These are phyloP conservation scores for Lentinus tigrinus DNA, from an alignment of 768 basidiomycete genomes.

Conservation along the genomic window DNA sequence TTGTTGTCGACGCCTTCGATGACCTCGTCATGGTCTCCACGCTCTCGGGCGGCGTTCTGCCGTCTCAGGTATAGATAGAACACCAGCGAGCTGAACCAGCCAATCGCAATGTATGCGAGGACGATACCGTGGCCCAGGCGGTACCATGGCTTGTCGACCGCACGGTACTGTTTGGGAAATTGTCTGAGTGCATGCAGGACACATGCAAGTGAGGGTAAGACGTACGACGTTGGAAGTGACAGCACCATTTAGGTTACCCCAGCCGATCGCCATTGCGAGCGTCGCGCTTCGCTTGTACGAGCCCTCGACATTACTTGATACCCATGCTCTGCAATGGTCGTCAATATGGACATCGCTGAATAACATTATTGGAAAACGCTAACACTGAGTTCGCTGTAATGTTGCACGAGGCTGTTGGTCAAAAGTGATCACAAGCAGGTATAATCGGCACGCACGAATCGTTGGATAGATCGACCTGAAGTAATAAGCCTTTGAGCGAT, in stretches of 20 bases:
- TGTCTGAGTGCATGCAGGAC: neutral
- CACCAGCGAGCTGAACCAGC: slow-evolving; percentile 51
- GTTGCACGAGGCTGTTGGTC: neutral
- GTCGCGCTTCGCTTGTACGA: slow-evolving; percentile 72
- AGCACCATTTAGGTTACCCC: slow-evolving; percentile 69
- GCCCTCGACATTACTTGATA: slow-evolving; percentile 71
- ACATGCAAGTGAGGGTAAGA: neutral
- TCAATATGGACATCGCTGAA: neutral
- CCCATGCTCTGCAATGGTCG: slow-evolving; percentile 53
- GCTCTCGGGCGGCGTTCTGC: slow-evolving; percentile 64
- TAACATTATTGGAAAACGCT: slow-evolving; percentile 22
- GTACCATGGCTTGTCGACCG: slow-evolving; percentile 65
- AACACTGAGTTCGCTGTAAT: slow-evolving; percentile 45
- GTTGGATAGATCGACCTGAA: slow-evolving; percentile 46
- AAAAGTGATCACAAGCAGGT: neutral
- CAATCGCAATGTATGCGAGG: slow-evolving; percentile 67
- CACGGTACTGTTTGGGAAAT: slow-evolving; percentile 51
- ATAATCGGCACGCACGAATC: slow-evolving; percentile 34
- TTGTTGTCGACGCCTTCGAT: slow-evolving; percentile 50
- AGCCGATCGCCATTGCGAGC: slow-evolving; percentile 69
- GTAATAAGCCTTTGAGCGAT: neutral
- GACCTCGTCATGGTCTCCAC: slow-evolving; percentile 67
- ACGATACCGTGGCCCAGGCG: slow-evolving; percentile 67
- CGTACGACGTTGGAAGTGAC: slow-evolving; percentile 65
- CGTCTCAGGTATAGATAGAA: slow-evolving; percentile 47